Evolutionary conservation across 768 basidiomycete species (phyloP), one percentile per base, ranked within the genome.

Genomic region (Agaricus sinodeliciosus): DNA sequence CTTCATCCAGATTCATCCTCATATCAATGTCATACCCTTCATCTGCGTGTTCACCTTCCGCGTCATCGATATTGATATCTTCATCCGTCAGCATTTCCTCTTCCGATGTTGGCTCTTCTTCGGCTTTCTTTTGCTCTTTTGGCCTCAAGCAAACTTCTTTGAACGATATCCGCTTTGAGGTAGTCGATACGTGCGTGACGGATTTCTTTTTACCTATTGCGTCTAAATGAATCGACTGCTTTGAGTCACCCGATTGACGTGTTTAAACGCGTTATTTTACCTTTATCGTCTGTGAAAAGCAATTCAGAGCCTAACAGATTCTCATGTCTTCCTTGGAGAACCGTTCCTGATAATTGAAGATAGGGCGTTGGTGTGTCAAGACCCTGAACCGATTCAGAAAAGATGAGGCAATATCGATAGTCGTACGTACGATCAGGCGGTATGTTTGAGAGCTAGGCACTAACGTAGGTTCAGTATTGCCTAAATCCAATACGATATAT

Each of bases 401-500:
- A 39, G 5, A 39, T 6, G 9, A 43, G 47, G 49, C 25, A 25
- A 16, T 19, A 43, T 25, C 22, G 22, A 43, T 35, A 7, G 42
- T 36, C 26, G 31, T 22, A 71, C 87, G 67, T 64, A 89, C 89
- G 49, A 90, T 85, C n/a, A 90, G 69, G 42, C 84, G 78, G 62
- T 85, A 90, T 1, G 80, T 71, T 0, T 82, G 77, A 0, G 81
- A 81, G 59, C 79, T 89, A 1, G 87, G 84, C 5, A 92, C 74
- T 25, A 91, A 76, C 0, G 84, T 83, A 2, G 87, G 86, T 59
- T 91, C 87, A 31, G 85, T 75, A 51, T 66, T 69, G 26, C 85
- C 87, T 1, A 92, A 70, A 63, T 91, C 90, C 16, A 92, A 72
- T 0, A 87, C 88, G 11, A 89, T 79, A 59, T 89, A 90, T 7